Conservation (phyloP, 106 monocot genomes). For the Chionographis japonica region DNA sequence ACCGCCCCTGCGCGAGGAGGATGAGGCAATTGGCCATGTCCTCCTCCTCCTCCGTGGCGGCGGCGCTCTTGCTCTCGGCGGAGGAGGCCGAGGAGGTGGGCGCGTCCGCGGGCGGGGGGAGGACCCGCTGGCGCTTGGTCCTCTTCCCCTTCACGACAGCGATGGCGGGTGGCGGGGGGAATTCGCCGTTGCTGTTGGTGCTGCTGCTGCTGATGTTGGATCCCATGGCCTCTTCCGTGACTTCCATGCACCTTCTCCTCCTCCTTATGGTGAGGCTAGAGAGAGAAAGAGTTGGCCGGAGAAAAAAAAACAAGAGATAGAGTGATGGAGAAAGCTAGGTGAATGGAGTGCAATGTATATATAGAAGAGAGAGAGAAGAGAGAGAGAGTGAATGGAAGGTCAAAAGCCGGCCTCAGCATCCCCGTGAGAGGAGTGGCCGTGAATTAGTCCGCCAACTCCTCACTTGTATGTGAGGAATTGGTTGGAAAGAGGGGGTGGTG, state of each 20-base stretch:
- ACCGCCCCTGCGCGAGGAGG: constrained; percentile 47
- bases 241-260: constrained; percentile 1
- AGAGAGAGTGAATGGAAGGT: no score
- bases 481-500: no score
- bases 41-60: constrained; percentile 37
- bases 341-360: no score
- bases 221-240: not conserved
- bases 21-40: constrained; percentile 77
- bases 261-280: no score
- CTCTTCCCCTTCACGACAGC: constrained; percentile 12
- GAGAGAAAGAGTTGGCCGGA: no score
- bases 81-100: constrained; percentile 26
- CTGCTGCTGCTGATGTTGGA: constrained; percentile 11
- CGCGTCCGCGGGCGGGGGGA: not conserved
- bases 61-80: not conserved
- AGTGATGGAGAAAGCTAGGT: no score
- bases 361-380: no score
- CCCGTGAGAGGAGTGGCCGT: no score
- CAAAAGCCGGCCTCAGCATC: no score
- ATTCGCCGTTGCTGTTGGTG: not conserved
- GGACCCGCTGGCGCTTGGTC: constrained; percentile 11
- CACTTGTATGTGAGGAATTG: no score
- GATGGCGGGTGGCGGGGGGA: not conserved
- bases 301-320: no score
- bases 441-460: no score